Evolutionary conservation across 2,329 filamentous ascomycete species (phyloP).

Genomic region (Venturia oleaginea): DNA sequence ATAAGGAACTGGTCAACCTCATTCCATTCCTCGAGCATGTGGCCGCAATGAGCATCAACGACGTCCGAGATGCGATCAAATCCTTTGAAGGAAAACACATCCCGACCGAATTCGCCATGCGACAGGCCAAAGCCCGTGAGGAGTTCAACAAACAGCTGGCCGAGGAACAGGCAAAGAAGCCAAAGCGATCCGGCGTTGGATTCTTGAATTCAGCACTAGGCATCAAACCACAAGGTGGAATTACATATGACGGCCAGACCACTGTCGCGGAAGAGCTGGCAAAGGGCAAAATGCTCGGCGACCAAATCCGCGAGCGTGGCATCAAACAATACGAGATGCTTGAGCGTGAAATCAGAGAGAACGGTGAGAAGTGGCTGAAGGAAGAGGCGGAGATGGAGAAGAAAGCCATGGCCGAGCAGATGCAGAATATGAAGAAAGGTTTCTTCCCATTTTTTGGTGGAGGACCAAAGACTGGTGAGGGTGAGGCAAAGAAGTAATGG

Average conservation of each 20-base stretch:
- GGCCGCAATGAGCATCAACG: constrained; percentile 82
- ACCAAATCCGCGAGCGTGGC: constrained; percentile 85
- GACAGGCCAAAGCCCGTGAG: constrained; percentile 76
- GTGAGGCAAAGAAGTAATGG: neutral
- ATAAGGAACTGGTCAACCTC: constrained; percentile 77
- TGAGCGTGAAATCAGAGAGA: constrained; percentile 83
- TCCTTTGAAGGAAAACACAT: constrained; percentile 87
- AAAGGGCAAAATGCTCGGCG: constrained; percentile 94
- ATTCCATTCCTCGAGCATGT: constrained; percentile 98
- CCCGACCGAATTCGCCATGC: constrained; percentile 76
- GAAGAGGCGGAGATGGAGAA: constrained; percentile 85
- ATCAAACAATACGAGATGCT: constrained; percentile 82
- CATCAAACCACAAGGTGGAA: constrained; percentile 59
- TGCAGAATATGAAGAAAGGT: constrained; percentile 82
- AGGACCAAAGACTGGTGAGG: constrained; percentile 11
- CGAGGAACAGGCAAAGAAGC: constrained; percentile 55
- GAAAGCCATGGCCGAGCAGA: constrained; percentile 79
- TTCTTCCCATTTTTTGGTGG: constrained; percentile 53
- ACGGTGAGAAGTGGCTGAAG: constrained; percentile 91
- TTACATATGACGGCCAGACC: constrained; percentile 36
- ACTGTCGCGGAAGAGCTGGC: constrained; percentile 66
- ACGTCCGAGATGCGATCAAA: constrained; percentile 77
- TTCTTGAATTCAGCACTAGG: constrained; percentile 66
- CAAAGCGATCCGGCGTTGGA: constrained; percentile 54
- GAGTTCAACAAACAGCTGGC: constrained; percentile 74